A percentile compares a stretch with the other conserved stretches of the same genome.
These are phyloP conservation scores for Chlorencoelia australis DNA, from an alignment of 2,329 filamentous ascomycete species.

Conservation along the genomic window DNA sequence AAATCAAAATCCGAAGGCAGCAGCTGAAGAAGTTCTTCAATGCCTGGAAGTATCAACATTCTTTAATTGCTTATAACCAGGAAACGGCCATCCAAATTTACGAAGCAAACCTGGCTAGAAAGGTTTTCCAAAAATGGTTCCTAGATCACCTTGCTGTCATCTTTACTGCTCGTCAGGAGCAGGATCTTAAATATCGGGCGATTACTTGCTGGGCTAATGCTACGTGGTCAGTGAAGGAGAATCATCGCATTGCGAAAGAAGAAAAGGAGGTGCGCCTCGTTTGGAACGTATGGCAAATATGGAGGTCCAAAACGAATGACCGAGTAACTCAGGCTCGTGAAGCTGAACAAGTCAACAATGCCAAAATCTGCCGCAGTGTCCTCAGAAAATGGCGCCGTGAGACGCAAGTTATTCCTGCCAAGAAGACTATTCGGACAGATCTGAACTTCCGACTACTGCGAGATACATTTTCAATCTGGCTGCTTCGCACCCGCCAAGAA, in stretches of 20 bases:
- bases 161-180: conserved; percentile 13
- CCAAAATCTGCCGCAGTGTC: conserved; percentile 8
- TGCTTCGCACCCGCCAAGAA: conserved; percentile 32
- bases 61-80: conserved; percentile 16
- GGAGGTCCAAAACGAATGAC: conserved; percentile 14
- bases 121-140: conserved; percentile 27
- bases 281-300: conserved; percentile 14
- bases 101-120: conserved; percentile 22
- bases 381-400: conserved; percentile 22
- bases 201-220: conserved; percentile 19
- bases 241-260: conserved; percentile 15
- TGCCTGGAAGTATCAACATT: conserved; percentile 32
- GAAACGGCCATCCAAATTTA: conserved; percentile 25
- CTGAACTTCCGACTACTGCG: conserved; percentile 36
- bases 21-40: conserved; percentile 43
- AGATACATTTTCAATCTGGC: conserved; percentile 40
- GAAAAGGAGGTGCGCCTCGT: conserved; percentile 12
- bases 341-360: conserved; percentile 11
- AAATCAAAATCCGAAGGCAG: conserved; percentile 39
- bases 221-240: conserved; percentile 13
- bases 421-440: conserved; percentile 31
- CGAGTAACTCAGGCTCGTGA: conserved; percentile 9
- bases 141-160: conserved; percentile 25
- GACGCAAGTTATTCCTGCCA: conserved; percentile 19
- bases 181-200: conserved; percentile 11